Base-by-base conservation (phyloP, 2,329 filamentous ascomycete genomes). In the Sclerotinia minor region DNA sequence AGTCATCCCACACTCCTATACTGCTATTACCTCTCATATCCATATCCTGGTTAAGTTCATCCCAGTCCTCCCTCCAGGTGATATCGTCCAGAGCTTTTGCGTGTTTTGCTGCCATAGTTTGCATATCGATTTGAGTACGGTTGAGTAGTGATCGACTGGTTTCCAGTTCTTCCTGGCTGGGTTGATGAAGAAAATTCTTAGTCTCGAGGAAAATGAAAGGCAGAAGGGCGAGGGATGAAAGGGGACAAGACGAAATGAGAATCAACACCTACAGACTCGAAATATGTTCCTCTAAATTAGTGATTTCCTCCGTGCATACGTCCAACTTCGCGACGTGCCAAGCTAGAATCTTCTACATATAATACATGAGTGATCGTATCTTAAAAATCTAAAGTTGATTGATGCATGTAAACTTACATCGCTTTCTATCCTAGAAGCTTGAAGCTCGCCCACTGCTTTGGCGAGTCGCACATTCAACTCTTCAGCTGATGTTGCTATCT, bases 11-110 rank as follows among this genome's bases (percentile, higher is more conserved):
- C 15, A 63, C 29, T 24, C 59, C 59, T 63, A 63, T 63, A 41
- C 45, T 63, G 26, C 59, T 63, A 19, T 63, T 63, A 63, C 59
- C 59, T 50, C 59, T 63, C 59, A 63, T 63, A 13, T 63, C 59
- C 29, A 74, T 72, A n/a, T 69, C 69, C 67, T 80, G 79, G 76
- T 84, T 84, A 41, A 87, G 79, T 21, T 78, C 76, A 13, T 80
- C 78, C 82, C 85, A 89, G 73, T 89, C 86, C 44, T 83, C 77
- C 76, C 87, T 89, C 84, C 87, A 89, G 70, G 82, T 82, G 68
- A 81, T 79, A 71, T 64, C 65, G 53, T 83, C 79, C n/a, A 83
- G 76, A 69, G 81, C 80, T 70, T 77, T 76, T 47, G 79, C 80
- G 74, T 83, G 83, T 72, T 87, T 84, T 24, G 87, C 83, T 79